Percentiles rank a stretch among this genome's conserved stretches.
Evolutionary conservation across 2,329 filamentous ascomycete genomes (phyloP).

Genomic region (Venturia carpophila): DNA sequence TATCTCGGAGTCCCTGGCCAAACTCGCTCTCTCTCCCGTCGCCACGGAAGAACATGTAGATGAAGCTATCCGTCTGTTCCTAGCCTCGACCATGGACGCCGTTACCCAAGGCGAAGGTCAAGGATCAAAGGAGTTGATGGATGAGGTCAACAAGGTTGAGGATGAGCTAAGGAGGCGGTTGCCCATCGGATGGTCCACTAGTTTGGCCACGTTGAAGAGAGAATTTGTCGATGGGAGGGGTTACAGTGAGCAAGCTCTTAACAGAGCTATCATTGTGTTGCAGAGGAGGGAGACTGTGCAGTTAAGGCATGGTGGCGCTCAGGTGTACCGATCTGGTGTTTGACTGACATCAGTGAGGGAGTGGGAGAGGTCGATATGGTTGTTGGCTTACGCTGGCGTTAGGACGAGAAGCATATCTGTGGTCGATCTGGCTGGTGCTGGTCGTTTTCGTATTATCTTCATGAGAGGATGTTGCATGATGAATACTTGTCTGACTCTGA

Average conservation of each 20-base stretch:
- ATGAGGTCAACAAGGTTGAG: slow-evolving; percentile 80
- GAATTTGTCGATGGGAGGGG: slow-evolving; percentile 91
- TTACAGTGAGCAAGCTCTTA: slow-evolving; percentile 79
- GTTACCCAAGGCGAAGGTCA: slow-evolving; percentile 77
- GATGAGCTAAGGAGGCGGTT: slow-evolving; percentile 78
- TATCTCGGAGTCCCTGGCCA: slow-evolving; percentile 92
- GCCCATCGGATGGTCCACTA: slow-evolving; percentile 93
- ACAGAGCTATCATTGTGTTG: slow-evolving; percentile 75
- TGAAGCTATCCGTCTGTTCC: slow-evolving; percentile 92
- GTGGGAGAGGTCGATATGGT: not conserved
- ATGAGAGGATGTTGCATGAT: not conserved
- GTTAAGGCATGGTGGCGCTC: slow-evolving; percentile 66
- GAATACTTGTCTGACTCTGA: not conserved
- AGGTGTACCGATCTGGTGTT: slow-evolving; percentile 66
- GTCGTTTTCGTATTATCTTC: not conserved
- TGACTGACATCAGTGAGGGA: slow-evolving; percentile 35
- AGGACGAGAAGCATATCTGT: not conserved
- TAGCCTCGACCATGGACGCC: slow-evolving; percentile 96
- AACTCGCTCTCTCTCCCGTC: slow-evolving; percentile 75
- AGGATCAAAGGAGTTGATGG: slow-evolving; percentile 80
- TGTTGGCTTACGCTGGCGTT: not conserved
- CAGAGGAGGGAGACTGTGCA: slow-evolving; percentile 81
- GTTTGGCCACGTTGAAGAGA: slow-evolving; percentile 71
- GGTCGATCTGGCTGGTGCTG: slow-evolving; percentile 6
- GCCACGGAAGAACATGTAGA: slow-evolving; percentile 90